Evolutionary conservation across 352 stramenopile genomes (phyloP).

Genomic region (Pythium utonaiense): DNA sequence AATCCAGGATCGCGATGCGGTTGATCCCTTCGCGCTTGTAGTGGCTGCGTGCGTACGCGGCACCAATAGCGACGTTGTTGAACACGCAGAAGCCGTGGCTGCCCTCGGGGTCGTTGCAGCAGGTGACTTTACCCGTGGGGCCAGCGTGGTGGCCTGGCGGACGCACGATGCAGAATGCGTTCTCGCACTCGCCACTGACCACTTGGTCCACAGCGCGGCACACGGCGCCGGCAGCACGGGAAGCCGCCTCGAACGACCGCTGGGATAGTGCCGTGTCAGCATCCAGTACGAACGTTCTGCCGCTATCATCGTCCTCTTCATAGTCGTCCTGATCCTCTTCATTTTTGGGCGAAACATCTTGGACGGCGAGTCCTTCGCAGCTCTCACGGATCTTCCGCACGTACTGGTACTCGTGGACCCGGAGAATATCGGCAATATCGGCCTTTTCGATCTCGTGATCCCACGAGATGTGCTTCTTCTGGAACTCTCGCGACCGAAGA

Average conservation of each 20-base stretch:
- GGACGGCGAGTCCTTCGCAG: conserved; percentile 35
- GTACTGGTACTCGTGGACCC: conserved; percentile 89
- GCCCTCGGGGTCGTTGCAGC: conserved; percentile 87
- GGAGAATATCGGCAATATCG: conserved; percentile 85
- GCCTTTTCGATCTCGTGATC: conserved; percentile 61
- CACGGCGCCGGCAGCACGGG: conserved; percentile 77
- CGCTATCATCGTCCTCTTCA: conserved; percentile 32
- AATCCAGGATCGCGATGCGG: conserved; percentile 96
- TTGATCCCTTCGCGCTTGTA: conserved; percentile 90
- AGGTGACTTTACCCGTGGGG: conserved; percentile 91
- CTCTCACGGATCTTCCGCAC: conserved; percentile 61
- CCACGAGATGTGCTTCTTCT: conserved; percentile 51
- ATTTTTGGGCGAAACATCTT: neutral
- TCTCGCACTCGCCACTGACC: conserved; percentile 87
- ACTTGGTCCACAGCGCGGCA: conserved; percentile 84
- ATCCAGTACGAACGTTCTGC: conserved; percentile 52
- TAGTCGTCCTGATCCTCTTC: conserved; percentile 18
- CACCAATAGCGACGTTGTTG: conserved; percentile 98
- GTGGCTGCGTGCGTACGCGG: conserved; percentile 92
- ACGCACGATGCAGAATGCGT: conserved; percentile 95
- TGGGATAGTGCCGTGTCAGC: conserved; percentile 78
- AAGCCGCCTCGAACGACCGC: conserved; percentile 72
- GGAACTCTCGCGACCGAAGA: conserved; percentile 68
- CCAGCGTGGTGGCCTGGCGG: conserved; percentile 97
- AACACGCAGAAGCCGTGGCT: conserved; percentile 96